Base-by-base conservation (phyloP, 2,329 filamentous ascomycete species). In the Pseudogymnoascus sp. region DNA sequence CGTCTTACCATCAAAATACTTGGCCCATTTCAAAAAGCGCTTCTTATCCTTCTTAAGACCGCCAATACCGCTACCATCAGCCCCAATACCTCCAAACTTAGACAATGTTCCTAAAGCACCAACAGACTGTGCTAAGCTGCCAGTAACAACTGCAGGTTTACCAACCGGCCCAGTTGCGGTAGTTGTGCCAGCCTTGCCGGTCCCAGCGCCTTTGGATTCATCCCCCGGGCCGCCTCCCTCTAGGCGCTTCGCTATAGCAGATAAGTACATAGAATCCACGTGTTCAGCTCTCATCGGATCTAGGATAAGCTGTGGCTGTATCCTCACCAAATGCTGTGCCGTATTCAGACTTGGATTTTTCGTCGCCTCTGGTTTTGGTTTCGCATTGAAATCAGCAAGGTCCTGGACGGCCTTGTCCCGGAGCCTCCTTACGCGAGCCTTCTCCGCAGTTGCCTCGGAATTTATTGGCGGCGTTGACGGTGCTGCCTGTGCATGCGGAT, bases 1-100 rank as follows among this genome's bases (percentile, higher is more conserved):
- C 71, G 89, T 87, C 63, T 82, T 84, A 0, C 95, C 95, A 73
- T 97, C 93, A 69, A 97, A 91, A 75, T 97, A 95, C 74, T 89
- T 91, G 70, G 88, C 83, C 69, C 96, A 86, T 50, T 82, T 79
- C 1, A 85, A 84, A 89, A 92, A 96, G 36, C 36, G 36, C 63
- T 85, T 82, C 44, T 84, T 81, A 12, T 90, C 75, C 64, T 86
- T 84, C 59, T 18, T 42, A 12, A 31, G 16, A 14, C 79, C 78
- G 6, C 46, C 61, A 2, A 61, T 40, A 12, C 60, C 60, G 8
- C 18, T 42, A 6, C 38, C 60, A 16, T 36, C 38, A 23, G 18
- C 28, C 2, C 60, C 64, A 18, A 38, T 38, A 5, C 44, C 65
- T 11, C 46, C 28, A n/a, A 56, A 34, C 16, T 21, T 34, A 21